Conservation (phyloP, 2,329 filamentous ascomycete species). For the Dactylellina drechsleri region DNA sequence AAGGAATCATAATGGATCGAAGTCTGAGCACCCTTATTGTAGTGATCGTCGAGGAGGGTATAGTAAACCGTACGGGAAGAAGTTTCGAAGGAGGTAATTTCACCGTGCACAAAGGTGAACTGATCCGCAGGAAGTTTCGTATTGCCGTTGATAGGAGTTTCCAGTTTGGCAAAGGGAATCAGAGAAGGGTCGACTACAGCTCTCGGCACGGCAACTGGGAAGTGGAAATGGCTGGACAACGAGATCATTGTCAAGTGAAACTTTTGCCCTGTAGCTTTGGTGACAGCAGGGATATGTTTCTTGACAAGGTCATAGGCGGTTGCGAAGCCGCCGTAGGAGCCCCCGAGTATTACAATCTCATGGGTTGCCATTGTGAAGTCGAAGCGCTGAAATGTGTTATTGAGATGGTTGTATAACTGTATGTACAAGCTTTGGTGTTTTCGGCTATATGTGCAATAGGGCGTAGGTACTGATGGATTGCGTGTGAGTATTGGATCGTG, state of each 20-base stretch:
- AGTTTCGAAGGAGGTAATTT: conserved; percentile 36
- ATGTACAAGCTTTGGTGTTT: neutral
- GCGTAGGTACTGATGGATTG: too few relatives aligned
- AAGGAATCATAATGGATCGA: conserved; percentile 49
- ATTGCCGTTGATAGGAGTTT: conserved; percentile 39
- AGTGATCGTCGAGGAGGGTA: conserved; percentile 41
- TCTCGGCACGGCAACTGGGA: conserved; percentile 40
- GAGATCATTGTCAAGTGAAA: conserved; percentile 52
- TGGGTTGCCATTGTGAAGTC: conserved; percentile 23
- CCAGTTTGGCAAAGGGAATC: conserved; percentile 26
- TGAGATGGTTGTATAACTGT: conserved; percentile 1
- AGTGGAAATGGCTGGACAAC: conserved; percentile 42
- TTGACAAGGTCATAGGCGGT: conserved; percentile 41
- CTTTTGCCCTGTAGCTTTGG: conserved; percentile 34
- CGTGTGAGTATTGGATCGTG: neutral
- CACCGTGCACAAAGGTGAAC: conserved; percentile 46
- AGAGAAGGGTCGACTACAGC: conserved; percentile 42
- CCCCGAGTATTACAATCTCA: conserved; percentile 47
- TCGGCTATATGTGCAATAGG: too few relatives aligned
- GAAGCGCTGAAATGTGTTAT: neutral
- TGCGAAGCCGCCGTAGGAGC: conserved; percentile 28
- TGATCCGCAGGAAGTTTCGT: conserved; percentile 19
- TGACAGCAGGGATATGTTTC: conserved; percentile 35
- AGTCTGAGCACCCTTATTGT: conserved; percentile 27
- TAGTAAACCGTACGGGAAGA: conserved; percentile 37